Conservation (phyloP, 1,284 basidiomycete genomes). For the Erythrobasidium hasegawianum region DNA sequence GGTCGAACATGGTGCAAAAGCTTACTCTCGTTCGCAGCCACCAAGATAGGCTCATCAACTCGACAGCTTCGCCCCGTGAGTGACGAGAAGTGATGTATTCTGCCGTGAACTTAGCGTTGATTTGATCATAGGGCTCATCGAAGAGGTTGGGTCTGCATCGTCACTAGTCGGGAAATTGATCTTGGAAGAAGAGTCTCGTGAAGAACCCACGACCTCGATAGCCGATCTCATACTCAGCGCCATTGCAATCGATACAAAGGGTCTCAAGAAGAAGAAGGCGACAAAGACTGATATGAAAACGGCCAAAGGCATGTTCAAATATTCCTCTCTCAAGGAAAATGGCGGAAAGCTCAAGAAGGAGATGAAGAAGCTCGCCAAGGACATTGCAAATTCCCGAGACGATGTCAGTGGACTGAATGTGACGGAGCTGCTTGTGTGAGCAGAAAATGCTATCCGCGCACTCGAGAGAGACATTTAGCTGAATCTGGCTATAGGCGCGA, state of each 20-base stretch:
- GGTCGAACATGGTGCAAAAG: background rate
- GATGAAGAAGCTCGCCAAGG: conserved; percentile 41
- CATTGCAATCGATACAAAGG: conserved; percentile 46
- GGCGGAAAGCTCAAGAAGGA: conserved; percentile 33
- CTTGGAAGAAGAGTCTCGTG: conserved; percentile 44
- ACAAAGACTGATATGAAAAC: background rate
- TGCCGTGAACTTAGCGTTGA: background rate
- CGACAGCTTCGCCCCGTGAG: conserved; percentile 39
- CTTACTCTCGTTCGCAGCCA: conserved; percentile 31
- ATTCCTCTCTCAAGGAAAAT: background rate
- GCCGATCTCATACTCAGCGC: conserved; percentile 45
- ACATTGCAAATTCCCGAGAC: conserved; percentile 39
- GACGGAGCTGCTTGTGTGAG: conserved; percentile 16
- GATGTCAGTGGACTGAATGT: conserved; percentile 7
- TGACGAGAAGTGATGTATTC: background rate
- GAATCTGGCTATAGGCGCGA: conserved; percentile 10
- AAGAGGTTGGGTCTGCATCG: conserved; percentile 42
- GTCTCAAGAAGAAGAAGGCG: conserved; percentile 38
- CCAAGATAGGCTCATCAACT: conserved; percentile 42
- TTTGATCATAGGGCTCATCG: conserved; percentile 39
- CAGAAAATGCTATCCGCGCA: background rate
- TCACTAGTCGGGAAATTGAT: conserved; percentile 45
- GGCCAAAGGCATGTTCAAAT: conserved; percentile 19
- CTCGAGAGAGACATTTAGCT: background rate
- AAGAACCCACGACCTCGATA: conserved; percentile 42